phyloP scores from a whole-genome alignment of 495 filamentous ascomycete genomes.

The Talaromyces adpressus region DNA sequence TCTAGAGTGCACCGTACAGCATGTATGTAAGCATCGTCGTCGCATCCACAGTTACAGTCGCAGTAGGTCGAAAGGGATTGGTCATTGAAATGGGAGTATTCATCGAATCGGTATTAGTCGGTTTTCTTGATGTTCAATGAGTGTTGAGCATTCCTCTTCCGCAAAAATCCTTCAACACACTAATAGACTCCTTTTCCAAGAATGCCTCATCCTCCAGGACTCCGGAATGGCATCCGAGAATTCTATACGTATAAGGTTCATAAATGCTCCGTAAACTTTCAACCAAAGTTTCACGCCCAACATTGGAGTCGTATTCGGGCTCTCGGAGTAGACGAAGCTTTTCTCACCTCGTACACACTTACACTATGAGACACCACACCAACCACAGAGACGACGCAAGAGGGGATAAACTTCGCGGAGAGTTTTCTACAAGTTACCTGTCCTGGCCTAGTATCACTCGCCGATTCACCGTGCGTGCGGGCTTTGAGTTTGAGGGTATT shows the following conservation, averaged over 20 bases:
- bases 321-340: not conserved
- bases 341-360: not conserved
- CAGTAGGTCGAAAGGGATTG: not conserved
- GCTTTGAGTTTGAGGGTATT: too few relatives aligned
- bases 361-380: too few relatives aligned
- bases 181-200: not conserved
- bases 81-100: not conserved
- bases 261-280: not conserved
- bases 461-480: too few relatives aligned
- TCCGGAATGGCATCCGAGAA: not conserved
- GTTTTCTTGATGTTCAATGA: too few relatives aligned
- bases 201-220: not conserved
- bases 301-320: not conserved
- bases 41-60: not conserved
- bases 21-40: not conserved
- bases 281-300: not conserved
- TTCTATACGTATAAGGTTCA: too few relatives aligned
- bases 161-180: too few relatives aligned
- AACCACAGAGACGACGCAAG: not conserved
- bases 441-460: not conserved
- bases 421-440: not conserved
- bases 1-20: not conserved
- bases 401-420: not conserved
- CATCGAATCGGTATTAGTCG: too few relatives aligned
- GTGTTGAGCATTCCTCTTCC: too few relatives aligned